phyloP scores from a whole-genome alignment of 192 early-diverging fungal genomes.

The Jimgerdemannia lactiflua region DNA sequence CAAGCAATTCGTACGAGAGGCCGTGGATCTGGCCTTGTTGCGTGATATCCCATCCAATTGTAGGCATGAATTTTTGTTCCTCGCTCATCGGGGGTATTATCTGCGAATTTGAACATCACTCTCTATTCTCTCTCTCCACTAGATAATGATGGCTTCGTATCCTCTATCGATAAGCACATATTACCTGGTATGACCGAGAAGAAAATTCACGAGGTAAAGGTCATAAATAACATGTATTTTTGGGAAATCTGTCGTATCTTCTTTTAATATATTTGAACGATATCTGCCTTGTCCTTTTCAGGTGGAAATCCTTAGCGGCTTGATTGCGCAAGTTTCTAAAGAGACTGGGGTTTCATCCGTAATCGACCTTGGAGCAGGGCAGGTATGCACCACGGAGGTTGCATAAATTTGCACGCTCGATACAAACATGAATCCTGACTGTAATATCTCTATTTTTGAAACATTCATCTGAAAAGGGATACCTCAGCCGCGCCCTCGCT shows the following conservation, averaged over 20 bases:
- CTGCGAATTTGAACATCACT: too few species aligned
- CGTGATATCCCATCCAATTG: too few species aligned
- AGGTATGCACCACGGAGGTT: conserved; percentile 14
- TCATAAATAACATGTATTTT: too few species aligned
- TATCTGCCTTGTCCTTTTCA: too few species aligned
- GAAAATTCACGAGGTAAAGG: conserved; percentile 57
- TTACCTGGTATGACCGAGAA: conserved; percentile 70
- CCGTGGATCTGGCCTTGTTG: neutral
- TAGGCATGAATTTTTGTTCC: too few species aligned
- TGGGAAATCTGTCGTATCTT: too few species aligned
- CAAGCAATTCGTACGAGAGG: conserved; percentile 28
- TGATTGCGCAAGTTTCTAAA: conserved; percentile 55
- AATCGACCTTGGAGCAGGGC: conserved; percentile 76
- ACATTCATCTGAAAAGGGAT: conserved; percentile 34
- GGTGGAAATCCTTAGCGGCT: conserved; percentile 51
- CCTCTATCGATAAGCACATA: conserved; percentile 53
- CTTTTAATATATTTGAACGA: too few species aligned
- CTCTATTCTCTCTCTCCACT: too few species aligned
- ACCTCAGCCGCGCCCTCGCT: conserved; percentile 64
- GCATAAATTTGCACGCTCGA: too few species aligned
- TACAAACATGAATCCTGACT: too few species aligned
- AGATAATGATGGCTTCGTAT: conserved; percentile 11
- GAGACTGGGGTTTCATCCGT: conserved; percentile 42
- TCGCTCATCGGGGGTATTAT: too few species aligned
- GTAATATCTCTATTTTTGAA: neutral